phyloP scores from a whole-genome alignment of 2,329 filamentous ascomycete species.

The Curvularia eragrostidis region DNA sequence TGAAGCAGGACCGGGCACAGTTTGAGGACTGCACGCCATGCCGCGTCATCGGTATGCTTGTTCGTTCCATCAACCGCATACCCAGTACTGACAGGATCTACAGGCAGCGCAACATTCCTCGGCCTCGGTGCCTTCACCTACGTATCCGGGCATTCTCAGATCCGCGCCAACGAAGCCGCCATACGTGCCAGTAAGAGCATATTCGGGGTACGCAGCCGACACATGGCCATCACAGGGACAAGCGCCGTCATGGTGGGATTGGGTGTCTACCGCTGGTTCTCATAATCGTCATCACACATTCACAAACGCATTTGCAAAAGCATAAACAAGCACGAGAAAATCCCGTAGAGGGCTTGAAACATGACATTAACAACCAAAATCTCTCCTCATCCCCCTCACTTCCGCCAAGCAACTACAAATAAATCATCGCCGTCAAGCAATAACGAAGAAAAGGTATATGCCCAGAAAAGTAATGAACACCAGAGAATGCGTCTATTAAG shows the following conservation, averaged over 20 bases:
- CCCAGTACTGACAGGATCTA: neutral
- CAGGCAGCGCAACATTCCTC: slow-evolving; percentile 55
- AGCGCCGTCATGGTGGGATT: slow-evolving; percentile 52
- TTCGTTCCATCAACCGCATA: neutral
- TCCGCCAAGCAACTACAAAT: slow-evolving; percentile 16
- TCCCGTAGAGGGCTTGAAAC: neutral
- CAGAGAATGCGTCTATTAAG: slow-evolving; percentile 34
- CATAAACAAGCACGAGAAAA: neutral
- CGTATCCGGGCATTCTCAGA: slow-evolving; percentile 54
- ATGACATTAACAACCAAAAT: slow-evolving; percentile 2
- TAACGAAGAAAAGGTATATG: slow-evolving; percentile 19
- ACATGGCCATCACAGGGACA: slow-evolving; percentile 51
- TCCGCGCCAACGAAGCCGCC: slow-evolving; percentile 49
- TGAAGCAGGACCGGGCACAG: slow-evolving; percentile 42
- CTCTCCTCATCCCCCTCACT: neutral
- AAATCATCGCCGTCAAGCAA: slow-evolving; percentile 20
- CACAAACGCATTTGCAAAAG: neutral
- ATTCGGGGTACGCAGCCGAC: slow-evolving; percentile 52
- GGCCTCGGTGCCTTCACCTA: slow-evolving; percentile 57
- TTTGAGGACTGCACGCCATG: slow-evolving; percentile 73
- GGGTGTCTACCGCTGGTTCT: slow-evolving; percentile 54
- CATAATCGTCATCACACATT: slow-evolving; percentile 19
- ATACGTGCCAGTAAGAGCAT: slow-evolving; percentile 52
- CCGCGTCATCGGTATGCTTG: slow-evolving; percentile 67
- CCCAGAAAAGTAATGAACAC: slow-evolving; percentile 30